Base-by-base conservation (phyloP, 1,284 basidiomycete genomes). In the Cryptococcus wingfieldii region DNA sequence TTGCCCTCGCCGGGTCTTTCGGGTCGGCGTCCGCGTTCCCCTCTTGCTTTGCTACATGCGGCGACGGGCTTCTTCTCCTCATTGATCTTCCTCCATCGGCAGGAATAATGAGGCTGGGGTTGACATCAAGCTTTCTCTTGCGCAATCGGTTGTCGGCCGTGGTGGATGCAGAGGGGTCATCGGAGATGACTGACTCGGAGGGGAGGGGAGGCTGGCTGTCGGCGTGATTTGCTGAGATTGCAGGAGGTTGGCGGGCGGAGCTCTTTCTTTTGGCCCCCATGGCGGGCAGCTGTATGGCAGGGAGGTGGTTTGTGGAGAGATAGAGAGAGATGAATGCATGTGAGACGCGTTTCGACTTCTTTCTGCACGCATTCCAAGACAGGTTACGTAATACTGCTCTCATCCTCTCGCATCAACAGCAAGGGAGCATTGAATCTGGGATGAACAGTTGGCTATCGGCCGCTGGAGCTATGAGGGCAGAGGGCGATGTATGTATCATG, bases 1-100 rank as follows among this genome's bases (percentile, higher is more conserved):
- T 66, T 19, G 70, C 73, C 47, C 66, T 60, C 44, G 58, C 65
- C 14, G 62, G 55, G 44, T 75, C 71, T 48, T 68, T 71, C 14
- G 70, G 67, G 60, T 74, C 60, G 51, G 38, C 52, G 12, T 28
- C 47, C 14, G 56, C 58, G 14, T 53, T 38, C 12, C 53, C 50
- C n/a, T 27, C 47, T 18, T 49, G 50, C 4, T 54, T 45, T 41
- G 56, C 65, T 12, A 56, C 50, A 14, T 58, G 58, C 2, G 65
- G 66, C 14, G 59, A 56, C 16, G 63, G 66, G 31, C 63, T 62
- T 37, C 51, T 60, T 37, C 64, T 49, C 47, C 69, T 43, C 56
- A 67, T 69, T 2, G 61, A 58, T 41, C 69, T 48, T 13, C 54
- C 64, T 9, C 48, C 38, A 31, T 47, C 56, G 12, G 65, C 61